Evolutionary conservation across 2,329 filamentous ascomycete genomes (phyloP).

Genomic region (Neonectria magnoliae): DNA sequence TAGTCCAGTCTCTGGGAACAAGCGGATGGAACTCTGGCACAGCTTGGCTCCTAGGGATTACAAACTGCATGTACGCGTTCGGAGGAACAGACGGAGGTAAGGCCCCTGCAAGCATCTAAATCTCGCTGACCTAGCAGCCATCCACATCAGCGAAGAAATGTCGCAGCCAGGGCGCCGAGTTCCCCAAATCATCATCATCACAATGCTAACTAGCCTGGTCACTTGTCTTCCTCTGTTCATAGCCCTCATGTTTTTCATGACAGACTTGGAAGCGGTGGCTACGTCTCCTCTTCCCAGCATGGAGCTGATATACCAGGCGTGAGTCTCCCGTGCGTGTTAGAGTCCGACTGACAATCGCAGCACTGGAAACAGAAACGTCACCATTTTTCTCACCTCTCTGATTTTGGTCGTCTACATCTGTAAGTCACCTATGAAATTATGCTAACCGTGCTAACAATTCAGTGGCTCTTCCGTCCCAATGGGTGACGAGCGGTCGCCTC

Average conservation of each 20-base stretch:
- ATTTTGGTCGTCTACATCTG: slow-evolving; percentile 11
- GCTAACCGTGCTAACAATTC: not conserved
- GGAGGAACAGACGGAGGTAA: slow-evolving; percentile 24
- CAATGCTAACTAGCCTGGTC: slow-evolving; percentile 13
- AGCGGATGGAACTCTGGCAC: slow-evolving; percentile 23
- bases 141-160: slow-evolving; percentile 29
- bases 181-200: slow-evolving; percentile 23
- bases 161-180: slow-evolving; percentile 22
- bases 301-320: slow-evolving; percentile 25
- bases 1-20: slow-evolving; percentile 11
- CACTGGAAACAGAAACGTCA: slow-evolving; percentile 15
- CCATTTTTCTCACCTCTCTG: slow-evolving; percentile 1
- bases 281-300: slow-evolving; percentile 23
- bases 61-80: slow-evolving; percentile 27
- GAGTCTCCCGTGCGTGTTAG: not conserved
- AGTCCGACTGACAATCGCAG: not conserved
- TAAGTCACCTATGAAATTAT: not conserved
- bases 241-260: slow-evolving; percentile 25
- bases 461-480: slow-evolving; percentile 13
- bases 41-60: slow-evolving; percentile 19
- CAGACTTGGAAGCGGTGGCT: slow-evolving; percentile 17
- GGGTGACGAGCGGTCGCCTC: slow-evolving; percentile 11
- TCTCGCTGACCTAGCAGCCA: slow-evolving; percentile 1
- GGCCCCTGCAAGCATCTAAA: not conserved
- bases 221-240: slow-evolving; percentile 18